A percentile compares a stretch with the other conserved stretches of the same genome.
Conservation (phyloP, 495 filamentous ascomycete species). For the Trichoderma erinaceum region DNA sequence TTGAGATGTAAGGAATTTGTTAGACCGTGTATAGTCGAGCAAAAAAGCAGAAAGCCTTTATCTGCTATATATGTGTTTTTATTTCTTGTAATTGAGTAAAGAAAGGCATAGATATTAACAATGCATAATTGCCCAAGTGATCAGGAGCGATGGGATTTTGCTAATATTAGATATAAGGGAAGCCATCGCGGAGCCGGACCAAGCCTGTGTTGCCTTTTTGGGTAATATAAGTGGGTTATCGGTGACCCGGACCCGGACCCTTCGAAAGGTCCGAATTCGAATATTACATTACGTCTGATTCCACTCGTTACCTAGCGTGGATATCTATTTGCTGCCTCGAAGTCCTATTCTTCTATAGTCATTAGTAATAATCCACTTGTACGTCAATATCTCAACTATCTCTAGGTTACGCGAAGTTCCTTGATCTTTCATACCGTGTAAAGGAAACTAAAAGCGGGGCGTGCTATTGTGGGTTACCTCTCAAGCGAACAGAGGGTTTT, state of each 20-base stretch:
- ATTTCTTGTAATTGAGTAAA: background rate
- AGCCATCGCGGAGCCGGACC: constrained; percentile 4
- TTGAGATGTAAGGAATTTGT: constrained; percentile 9
- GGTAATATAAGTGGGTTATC: background rate
- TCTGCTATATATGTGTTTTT: background rate
- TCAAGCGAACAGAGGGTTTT: background rate
- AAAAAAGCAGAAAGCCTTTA: background rate
- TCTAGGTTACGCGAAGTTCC: background rate
- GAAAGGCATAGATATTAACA: background rate
- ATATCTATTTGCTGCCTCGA: background rate
- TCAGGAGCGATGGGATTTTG: background rate
- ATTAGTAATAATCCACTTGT: background rate
- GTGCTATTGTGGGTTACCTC: background rate
- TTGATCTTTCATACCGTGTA: background rate
- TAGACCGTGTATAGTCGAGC: background rate
- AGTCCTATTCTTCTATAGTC: background rate
- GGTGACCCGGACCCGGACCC: constrained; percentile 5
- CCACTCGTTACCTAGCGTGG: background rate
- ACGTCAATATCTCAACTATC: no score
- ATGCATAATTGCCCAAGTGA: background rate
- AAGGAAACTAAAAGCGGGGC: background rate
- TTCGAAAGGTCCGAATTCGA: constrained; percentile 11
- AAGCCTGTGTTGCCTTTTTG: background rate
- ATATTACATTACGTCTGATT: background rate
- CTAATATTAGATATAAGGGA: background rate